Evolutionary conservation across 1,284 basidiomycete genomes (phyloP), one percentile per base, ranked within the genome.

Genomic region (Heterobasidion occidentale): DNA sequence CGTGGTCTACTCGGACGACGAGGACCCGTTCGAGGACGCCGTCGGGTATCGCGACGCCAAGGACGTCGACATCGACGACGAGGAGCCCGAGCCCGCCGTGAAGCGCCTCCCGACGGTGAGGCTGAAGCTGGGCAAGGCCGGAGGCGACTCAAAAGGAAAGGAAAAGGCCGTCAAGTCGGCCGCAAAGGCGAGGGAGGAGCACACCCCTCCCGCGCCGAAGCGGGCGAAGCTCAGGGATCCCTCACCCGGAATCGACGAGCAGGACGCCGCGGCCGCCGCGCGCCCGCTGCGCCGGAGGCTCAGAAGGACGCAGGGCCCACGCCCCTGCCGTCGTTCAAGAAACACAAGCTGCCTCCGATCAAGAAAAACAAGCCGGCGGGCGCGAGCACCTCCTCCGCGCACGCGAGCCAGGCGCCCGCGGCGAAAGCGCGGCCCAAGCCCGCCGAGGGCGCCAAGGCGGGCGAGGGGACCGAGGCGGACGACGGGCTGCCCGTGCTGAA

Each of bases 281-380:
- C 46, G 46, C 46, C 49, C 14, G 34, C 58, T n/a, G 52, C 47
- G 27, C 56, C 60, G 9, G 57, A 59, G 12, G 27, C 49, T 48
- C 63, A 47, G 46, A 57, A 56, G 58, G 61, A 64, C 1, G 53
- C 59, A 36, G 55, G 65, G 34, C 57, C 71, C 15, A 61, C 67
- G 12, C 68, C 71, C 14, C 53, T 61, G 36, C 60, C 60, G 47
- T 58, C 57, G 12, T 61, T 61, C 7, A 85, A 84, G 72, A 86
- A 84, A 63, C 77, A 74, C 52, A 88, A 87, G 63, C 72, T 88
- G 12, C 88, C 88, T 2, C 72, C 79, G 8, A 90, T 90, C 60
- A 89, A 81, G 74, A 90, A 90, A 71, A 86, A 77, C 64, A 89
- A 88, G 66, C 61, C 67, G 5, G 58, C 68, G 1, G 61, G 67